Evolutionary conservation across 2,329 filamentous ascomycete genomes (phyloP).

Genomic region (Trichoderma gracile): DNA sequence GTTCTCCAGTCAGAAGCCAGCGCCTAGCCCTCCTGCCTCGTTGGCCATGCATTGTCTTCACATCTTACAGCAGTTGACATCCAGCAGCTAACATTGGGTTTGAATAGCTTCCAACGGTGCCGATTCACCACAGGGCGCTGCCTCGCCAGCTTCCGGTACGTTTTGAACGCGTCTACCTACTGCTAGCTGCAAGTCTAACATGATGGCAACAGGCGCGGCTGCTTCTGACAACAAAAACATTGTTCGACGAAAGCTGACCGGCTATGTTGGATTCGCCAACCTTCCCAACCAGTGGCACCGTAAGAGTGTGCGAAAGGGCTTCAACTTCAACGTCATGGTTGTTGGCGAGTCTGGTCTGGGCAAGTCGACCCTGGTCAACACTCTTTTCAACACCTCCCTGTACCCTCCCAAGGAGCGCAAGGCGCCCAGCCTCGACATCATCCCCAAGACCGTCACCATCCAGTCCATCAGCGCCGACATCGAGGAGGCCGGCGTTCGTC

Average conservation of each 20-base stretch:
- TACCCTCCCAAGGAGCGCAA: constrained; percentile 99
- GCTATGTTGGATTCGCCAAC: constrained; percentile 98
- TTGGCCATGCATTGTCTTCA: constrained; percentile 2
- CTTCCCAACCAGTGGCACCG: constrained; percentile 99
- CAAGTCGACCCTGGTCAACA: constrained; percentile 99
- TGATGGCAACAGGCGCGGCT: constrained; percentile 41
- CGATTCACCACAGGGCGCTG: constrained; percentile 47
- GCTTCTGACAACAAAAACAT: constrained; percentile 84
- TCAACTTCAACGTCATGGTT: constrained; percentile 99
- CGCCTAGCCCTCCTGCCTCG: constrained; percentile 3
- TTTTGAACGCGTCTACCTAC: constrained; percentile 35
- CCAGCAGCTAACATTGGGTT: constrained; percentile 40
- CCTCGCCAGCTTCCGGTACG: constrained; percentile 46
- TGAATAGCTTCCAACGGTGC: constrained; percentile 49
- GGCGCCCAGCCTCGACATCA: constrained; percentile 94
- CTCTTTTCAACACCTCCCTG: constrained; percentile 97
- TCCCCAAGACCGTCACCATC: constrained; percentile 95
- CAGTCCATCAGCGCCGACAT: constrained; percentile 96
- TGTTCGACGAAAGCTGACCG: constrained; percentile 95
- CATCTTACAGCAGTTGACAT: neutral
- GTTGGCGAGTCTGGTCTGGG: constrained; percentile 99
- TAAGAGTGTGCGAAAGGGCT: constrained; percentile 99
- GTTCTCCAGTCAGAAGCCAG: constrained; percentile 41
- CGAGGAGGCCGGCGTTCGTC: constrained; percentile 95
- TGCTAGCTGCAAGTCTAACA: constrained; percentile 41